Percentiles rank a stretch among this genome's conserved stretches.
These are phyloP conservation scores for Ophiostoma australiae DNA, from an alignment of 2,329 filamentous ascomycete genomes.

Conservation along the genomic window DNA sequence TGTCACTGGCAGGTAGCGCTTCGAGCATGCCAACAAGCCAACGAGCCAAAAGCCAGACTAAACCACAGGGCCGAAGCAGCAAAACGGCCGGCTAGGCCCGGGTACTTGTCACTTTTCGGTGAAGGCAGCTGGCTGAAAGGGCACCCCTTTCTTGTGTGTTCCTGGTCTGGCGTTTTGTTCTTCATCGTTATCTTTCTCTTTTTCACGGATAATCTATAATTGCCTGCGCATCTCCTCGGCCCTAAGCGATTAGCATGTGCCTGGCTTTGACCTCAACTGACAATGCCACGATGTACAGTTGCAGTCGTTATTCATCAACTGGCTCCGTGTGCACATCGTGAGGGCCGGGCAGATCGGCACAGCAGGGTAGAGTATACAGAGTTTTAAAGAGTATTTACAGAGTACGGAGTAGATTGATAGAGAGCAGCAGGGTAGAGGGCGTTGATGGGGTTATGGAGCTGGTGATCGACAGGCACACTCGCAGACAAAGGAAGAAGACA, in stretches of 20 bases:
- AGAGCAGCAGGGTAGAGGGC: background rate
- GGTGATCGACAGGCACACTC: background rate
- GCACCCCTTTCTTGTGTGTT: background rate
- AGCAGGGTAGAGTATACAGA: background rate
- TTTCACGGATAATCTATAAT: background rate
- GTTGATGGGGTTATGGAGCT: background rate
- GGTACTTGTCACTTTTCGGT: background rate
- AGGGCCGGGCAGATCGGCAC: background rate
- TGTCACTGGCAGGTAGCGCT: no score
- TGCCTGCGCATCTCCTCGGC: background rate
- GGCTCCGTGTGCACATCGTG: conserved; percentile 1
- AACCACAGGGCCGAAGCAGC: background rate
- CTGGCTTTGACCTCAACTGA: background rate
- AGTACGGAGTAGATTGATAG: background rate
- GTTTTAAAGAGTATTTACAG: background rate
- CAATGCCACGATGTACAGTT: conserved; percentile 1
- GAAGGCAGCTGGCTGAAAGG: background rate
- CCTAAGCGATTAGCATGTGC: background rate
- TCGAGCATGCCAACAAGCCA: background rate
- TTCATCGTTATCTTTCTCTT: background rate
- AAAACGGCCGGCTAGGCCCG: background rate
- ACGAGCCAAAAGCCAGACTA: background rate
- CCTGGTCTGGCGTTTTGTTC: background rate
- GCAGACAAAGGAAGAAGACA: background rate
- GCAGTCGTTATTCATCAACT: background rate